Evolutionary conservation across 768 basidiomycete genomes (phyloP), one percentile per base, ranked within the genome.

Genomic region (Aureoboletus auriporus): DNA sequence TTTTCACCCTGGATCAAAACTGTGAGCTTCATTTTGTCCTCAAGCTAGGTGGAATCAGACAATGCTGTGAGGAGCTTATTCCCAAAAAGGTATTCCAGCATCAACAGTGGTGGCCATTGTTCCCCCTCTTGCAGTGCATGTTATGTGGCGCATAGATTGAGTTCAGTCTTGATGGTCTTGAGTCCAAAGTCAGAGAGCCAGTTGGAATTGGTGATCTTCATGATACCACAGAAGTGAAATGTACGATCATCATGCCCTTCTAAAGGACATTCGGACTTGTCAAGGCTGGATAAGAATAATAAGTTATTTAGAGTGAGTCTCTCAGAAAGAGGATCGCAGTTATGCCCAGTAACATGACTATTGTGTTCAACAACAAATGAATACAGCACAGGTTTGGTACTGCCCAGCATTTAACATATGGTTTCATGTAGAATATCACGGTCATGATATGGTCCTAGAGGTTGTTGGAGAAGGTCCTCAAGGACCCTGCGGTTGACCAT

Each of bases 171-270:
- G 5, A 86, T 54, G 43, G 55, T 63, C 34, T 64, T 55, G 31
- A 56, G 48, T 1, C 81, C 84, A 37, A 57, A 57, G 0, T 68
- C 65, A 1, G 81, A 77, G 17, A 86, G 73, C 74, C 80, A 82
- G 1, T 63, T 53, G 1, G 78, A 67, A 1, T 65, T 48, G 3
- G 67, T 55, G 50, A 86, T 72, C 34, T 69, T 69, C 1, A 85
- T 65, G 6, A 75, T 55, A 0, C 82, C 84, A 30, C 73, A 75
- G 51, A 83, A 80, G 10, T 71, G 66, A 16, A 82, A 72, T 39
- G 29, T 56, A 50, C 67, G 61, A 31, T 54, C 13, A 46, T 67
- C 65, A 8, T 10, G 66, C 12, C 69, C 67, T 1, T 58, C 42
- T 29, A 63, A 46, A 4, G 72, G 64, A 33, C 54, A 65, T 51